A percentile compares a stretch with the other conserved stretches of the same genome.
Conservation (phyloP, 331 rosid genomes). For the Arachis monticola region DNA sequence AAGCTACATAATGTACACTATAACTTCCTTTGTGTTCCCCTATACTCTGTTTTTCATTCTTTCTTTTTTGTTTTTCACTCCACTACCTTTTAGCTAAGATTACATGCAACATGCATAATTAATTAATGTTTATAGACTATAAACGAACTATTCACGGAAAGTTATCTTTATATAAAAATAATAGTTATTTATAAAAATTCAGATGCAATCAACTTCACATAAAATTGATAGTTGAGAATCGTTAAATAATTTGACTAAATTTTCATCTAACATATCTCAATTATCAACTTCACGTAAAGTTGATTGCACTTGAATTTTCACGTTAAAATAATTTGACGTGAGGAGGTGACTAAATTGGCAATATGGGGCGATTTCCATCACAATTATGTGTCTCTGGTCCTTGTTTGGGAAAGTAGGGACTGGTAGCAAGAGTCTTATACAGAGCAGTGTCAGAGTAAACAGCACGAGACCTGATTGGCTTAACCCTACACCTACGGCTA, state of each 20-base stretch:
- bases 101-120: conserved; percentile 15
- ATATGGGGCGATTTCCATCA: neutral
- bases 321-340: too few relatives aligned
- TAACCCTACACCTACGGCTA: conserved; percentile 44
- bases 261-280: too few relatives aligned
- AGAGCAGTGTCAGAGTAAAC: conserved; percentile 70
- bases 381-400: neutral
- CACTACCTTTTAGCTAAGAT: conserved; percentile 19
- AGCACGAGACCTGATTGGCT: conserved; percentile 53
- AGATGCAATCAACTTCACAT: too few relatives aligned
- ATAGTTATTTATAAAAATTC: too few relatives aligned
- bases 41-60: neutral
- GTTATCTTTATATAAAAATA: too few relatives aligned
- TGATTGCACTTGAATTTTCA: too few relatives aligned
- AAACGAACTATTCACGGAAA: too few relatives aligned
- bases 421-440: conserved; percentile 61
- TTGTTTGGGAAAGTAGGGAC: conserved; percentile 54
- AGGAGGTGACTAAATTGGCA: too few relatives aligned
- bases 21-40: neutral
- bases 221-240: too few relatives aligned
- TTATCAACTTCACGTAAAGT: too few relatives aligned
- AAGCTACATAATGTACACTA: conserved; percentile 35
- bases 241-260: too few relatives aligned
- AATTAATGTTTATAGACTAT: too few relatives aligned
- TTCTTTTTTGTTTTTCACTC: neutral